A percentile compares a stretch with the other conserved stretches of the same genome.
These are phyloP conservation scores for Harrya chromipes DNA, from an alignment of 768 basidiomycete species.

Conservation along the genomic window DNA sequence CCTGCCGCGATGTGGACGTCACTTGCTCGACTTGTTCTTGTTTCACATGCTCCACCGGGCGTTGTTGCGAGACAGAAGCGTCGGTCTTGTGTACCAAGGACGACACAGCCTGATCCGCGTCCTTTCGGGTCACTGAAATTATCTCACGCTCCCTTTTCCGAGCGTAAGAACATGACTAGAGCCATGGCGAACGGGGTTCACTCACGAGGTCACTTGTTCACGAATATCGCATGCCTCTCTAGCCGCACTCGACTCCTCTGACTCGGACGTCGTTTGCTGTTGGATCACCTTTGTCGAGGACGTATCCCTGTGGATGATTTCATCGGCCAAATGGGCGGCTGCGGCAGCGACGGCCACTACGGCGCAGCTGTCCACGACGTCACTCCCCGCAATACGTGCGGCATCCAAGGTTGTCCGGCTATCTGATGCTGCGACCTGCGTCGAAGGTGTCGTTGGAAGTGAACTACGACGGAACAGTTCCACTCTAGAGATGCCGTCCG, in stretches of 20 bases:
- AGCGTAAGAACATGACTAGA: neutral
- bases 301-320: neutral
- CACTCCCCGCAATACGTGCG: neutral
- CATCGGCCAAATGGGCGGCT: neutral
- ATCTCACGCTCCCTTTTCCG: neutral
- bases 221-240: neutral
- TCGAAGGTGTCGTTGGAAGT: neutral
- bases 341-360: neutral
- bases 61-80: neutral
- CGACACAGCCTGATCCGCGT: neutral
- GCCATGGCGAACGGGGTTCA: neutral
- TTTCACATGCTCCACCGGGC: neutral
- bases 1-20: neutral
- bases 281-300: neutral
- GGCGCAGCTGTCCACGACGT: neutral
- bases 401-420: neutral
- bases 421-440: neutral
- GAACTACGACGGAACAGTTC: neutral
- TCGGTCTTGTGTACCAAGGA: neutral
- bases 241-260: neutral
- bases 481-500: neutral
- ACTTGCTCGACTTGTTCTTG: neutral
- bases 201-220: constrained; percentile 7
- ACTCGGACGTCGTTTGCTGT: neutral
- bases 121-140: too few species aligned